Evolutionary conservation across 352 stramenopile species (phyloP).

Genomic region (Phytophthora constricta): DNA sequence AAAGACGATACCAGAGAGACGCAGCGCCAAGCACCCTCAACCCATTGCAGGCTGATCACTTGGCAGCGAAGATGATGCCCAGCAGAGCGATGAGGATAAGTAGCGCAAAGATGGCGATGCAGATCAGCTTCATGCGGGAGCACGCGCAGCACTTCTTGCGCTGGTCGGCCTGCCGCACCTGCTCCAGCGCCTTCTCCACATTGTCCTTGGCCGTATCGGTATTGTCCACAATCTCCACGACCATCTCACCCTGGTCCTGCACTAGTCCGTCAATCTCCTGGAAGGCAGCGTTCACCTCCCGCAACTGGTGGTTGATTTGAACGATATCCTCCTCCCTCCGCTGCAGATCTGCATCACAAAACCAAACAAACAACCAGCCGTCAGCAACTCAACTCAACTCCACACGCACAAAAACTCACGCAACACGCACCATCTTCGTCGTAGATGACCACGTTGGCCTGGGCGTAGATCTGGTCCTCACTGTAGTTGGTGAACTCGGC

Average conservation of each 20-base stretch:
- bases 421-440: conserved; percentile 77
- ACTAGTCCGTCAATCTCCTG: conserved; percentile 85
- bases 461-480: conserved; percentile 89
- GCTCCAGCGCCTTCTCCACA: conserved; percentile 66
- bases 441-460: conserved; percentile 85
- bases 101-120: conserved; percentile 58
- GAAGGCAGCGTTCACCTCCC: conserved; percentile 87
- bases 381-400: conserved; percentile 11
- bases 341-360: conserved; percentile 58
- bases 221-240: conserved; percentile 87
- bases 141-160: conserved; percentile 77
- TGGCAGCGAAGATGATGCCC: conserved; percentile 51
- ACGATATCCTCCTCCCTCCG: conserved; percentile 87
- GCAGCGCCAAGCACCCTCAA: conserved; percentile 7
- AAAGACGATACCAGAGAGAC: conserved; percentile 7
- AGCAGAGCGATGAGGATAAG: conserved; percentile 66
- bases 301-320: conserved; percentile 88
- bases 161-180: conserved; percentile 77
- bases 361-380: conserved; percentile 1
- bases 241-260: conserved; percentile 81
- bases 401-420: not conserved
- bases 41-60: conserved; percentile 22
- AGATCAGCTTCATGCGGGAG: conserved; percentile 72
- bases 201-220: conserved; percentile 82
- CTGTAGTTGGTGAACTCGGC: conserved; percentile 81